Evolutionary conservation across 441 rosid species (phyloP).

Genomic region (Mallotus repandus): DNA sequence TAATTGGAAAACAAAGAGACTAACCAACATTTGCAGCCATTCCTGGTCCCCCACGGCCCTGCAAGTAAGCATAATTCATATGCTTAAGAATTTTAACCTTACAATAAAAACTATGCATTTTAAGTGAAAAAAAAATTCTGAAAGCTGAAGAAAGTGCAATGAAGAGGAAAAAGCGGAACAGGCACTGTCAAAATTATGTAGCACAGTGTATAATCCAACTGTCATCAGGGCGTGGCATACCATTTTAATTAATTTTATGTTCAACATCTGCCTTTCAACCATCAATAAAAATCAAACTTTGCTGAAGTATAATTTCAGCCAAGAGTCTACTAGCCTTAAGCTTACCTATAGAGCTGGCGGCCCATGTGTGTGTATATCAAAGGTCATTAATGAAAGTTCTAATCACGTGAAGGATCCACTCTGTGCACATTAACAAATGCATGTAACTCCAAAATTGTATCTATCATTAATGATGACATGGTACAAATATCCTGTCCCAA

Average conservation of each 20-base stretch:
- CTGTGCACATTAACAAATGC: not conserved
- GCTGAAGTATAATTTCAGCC: not conserved
- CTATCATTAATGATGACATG: not conserved
- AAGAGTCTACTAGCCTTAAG: not conserved
- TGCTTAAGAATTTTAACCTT: not conserved
- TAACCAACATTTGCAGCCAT: constrained; percentile 52
- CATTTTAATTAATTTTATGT: not conserved
- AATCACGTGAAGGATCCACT: not conserved
- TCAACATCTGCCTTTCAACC: not conserved
- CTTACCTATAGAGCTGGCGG: not conserved
- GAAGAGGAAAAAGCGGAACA: constrained; percentile 1
- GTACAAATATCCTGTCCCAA: not conserved
- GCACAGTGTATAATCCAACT: not conserved
- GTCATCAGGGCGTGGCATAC: not conserved
- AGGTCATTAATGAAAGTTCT: not conserved
- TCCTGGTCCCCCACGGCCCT: constrained; percentile 96
- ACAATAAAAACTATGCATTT: constrained; percentile 5
- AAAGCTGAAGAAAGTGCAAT: not conserved
- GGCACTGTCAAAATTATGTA: not conserved
- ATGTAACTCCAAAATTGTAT: not conserved
- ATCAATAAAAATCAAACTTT: not conserved
- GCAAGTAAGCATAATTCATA: constrained; percentile 29
- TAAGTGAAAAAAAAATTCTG: not conserved
- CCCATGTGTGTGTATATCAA: not conserved
- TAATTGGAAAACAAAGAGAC: constrained; percentile 26